These are phyloP conservation scores for Backusella tarrabulga DNA, from an alignment of 192 early-diverging fungal genomes.

Conservation along the genomic window DNA sequence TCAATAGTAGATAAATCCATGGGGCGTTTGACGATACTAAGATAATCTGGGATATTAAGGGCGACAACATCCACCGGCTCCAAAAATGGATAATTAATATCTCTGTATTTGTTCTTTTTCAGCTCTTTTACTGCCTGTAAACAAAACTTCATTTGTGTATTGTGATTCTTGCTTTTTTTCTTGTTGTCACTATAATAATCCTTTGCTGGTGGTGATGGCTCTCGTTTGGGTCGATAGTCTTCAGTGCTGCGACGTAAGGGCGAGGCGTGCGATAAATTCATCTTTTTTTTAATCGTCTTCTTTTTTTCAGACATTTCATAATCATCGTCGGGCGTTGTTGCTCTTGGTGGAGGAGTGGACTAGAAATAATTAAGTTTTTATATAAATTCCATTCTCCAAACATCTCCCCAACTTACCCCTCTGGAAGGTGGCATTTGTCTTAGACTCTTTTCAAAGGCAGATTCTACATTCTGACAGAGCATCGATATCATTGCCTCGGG, in stretches of 20 bases:
- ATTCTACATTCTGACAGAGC: conserved; percentile 64
- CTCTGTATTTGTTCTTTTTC: conserved; percentile 60
- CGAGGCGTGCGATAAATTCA: conserved; percentile 20
- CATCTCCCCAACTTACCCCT: conserved; percentile 32
- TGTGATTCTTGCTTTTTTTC: conserved; percentile 6
- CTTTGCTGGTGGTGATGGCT: conserved; percentile 57
- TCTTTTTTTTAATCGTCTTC: neutral
- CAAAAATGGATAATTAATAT: conserved; percentile 62
- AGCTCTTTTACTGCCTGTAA: conserved; percentile 59
- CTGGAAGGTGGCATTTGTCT: conserved; percentile 65
- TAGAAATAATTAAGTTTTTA: neutral
- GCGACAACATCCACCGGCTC: conserved; percentile 74
- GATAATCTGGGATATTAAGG: conserved; percentile 78
- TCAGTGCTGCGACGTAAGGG: conserved; percentile 40
- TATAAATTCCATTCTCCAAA: too few relatives aligned
- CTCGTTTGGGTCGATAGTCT: conserved; percentile 65
- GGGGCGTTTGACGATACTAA: conserved; percentile 67
- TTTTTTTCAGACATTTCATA: conserved; percentile 9
- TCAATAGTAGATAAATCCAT: conserved; percentile 83
- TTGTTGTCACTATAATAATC: conserved; percentile 21
- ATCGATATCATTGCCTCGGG: conserved; percentile 58
- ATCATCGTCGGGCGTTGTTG: conserved; percentile 4
- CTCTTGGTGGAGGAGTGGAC: conserved; percentile 24
- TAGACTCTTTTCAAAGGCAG: conserved; percentile 59
- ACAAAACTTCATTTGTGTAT: conserved; percentile 60